Evolutionary conservation across 345 rosid species (phyloP).

Genomic region (Syzygium aqueum): DNA sequence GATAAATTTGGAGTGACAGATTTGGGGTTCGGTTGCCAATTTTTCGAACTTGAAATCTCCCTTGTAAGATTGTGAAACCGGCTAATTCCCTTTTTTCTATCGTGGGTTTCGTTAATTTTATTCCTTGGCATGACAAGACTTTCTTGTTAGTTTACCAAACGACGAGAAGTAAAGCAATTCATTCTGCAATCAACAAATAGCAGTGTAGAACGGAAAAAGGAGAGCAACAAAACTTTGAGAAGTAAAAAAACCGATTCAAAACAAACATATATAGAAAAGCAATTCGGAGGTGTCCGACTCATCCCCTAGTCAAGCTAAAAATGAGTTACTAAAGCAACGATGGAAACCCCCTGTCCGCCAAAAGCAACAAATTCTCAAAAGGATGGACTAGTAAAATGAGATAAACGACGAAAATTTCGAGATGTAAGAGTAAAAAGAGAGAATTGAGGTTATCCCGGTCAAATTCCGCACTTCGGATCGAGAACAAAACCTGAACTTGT

Average conservation of each 20-base stretch:
- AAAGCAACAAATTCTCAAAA: neutral
- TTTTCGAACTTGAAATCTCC: neutral
- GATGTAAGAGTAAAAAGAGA: neutral
- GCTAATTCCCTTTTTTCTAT: neutral
- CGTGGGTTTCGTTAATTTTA: neutral
- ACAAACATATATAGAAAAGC: neutral
- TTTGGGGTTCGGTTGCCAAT: neutral
- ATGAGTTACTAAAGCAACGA: neutral
- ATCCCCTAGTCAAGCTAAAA: neutral
- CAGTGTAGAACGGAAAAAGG: neutral
- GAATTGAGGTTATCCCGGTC: neutral
- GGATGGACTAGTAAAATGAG: neutral
- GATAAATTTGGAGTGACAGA: rapidly evolving
- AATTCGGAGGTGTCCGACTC: neutral
- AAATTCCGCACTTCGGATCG: rapidly evolving
- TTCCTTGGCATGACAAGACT: neutral
- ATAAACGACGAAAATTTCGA: neutral
- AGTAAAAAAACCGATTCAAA: neutral
- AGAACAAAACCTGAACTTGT: no score
- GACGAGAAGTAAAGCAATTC: neutral
- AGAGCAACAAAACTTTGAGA: rapidly evolving
- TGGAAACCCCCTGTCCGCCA: rapidly evolving
- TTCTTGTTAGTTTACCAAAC: neutral
- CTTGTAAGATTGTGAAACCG: rapidly evolving
- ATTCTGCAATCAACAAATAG: rapidly evolving